Base-by-base conservation (phyloP, 768 basidiomycete species). In the Mycena sanguinolenta region DNA sequence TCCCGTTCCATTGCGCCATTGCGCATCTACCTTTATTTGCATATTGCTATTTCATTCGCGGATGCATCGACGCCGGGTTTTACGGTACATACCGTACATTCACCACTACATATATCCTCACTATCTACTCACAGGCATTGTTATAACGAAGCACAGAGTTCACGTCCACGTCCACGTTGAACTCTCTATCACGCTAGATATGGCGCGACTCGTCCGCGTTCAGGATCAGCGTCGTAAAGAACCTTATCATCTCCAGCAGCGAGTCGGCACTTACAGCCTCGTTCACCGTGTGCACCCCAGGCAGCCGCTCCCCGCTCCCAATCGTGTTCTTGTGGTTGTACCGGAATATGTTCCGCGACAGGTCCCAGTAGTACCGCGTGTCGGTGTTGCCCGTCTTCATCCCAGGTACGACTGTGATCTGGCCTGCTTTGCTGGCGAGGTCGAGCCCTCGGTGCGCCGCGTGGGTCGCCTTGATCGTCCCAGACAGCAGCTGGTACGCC, bases 381-480 rank as follows among this genome's bases (percentile, higher is more conserved):
- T 90, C 92, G n/a, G n/a, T 90, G 75, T 89, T 90, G 49, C 89
- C 90, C 16, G 87, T 84, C 81, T 86, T 85, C 78, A 90, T 88
- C 13, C 87, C 86, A 5, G 89, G 89, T 52, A 84, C 82, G 17
- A 88, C 84, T 23, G 80, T 76, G 46, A 89, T 82, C n/a, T n/a
- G n/a, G 10, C 21, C 44, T 10, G 23, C 25, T 30, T 30, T 21
- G 32, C 82, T 77, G 21, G 21, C n/a, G 39, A 77, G 78, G 9
- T 73, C 61, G 16, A 83, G 65, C 2, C 74, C 73, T 7, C 88
- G 82, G 71, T 89, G 89, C 1, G 84, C 82, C 58, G 88, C 86
- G 76, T 85, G 90, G 8, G 88, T 82, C 1, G 90, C 86, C 73
- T 89, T 91, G 75, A 92, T 92, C 2, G 88, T 90, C 17, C 90